A percentile compares a stretch with the other conserved stretches of the same genome.
Evolutionary conservation across 2,329 filamentous ascomycete genomes (phyloP).

Genomic region (Verticillium albo-atrum): DNA sequence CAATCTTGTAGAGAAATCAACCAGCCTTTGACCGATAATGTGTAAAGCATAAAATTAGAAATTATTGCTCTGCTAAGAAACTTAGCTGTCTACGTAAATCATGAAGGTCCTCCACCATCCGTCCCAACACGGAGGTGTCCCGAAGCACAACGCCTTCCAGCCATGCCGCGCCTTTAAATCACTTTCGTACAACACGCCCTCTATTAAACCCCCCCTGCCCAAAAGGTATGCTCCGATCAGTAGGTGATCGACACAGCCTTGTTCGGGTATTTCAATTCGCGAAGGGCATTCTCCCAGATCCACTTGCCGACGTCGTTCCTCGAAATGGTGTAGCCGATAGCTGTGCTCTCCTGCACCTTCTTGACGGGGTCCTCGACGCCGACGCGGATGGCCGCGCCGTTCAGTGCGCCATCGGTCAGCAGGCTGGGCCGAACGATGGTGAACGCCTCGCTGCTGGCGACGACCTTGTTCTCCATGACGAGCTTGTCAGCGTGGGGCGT

Average conservation of each 20-base stretch:
- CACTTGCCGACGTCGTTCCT: constrained; percentile 43
- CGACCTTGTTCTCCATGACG: constrained; percentile 33
- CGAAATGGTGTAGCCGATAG: constrained; percentile 42
- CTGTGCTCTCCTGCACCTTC: constrained; percentile 23
- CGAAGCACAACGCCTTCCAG: neutral
- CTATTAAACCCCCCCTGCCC: neutral
- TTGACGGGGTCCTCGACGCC: constrained; percentile 33
- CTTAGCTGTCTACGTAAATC: neutral
- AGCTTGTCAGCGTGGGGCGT: constrained; percentile 44
- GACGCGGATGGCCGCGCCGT: constrained; percentile 23
- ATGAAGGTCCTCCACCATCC: too few species aligned
- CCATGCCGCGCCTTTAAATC: too few species aligned
- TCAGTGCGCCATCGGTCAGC: constrained; percentile 22
- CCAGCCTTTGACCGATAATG: too few species aligned
- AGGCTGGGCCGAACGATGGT: constrained; percentile 33
- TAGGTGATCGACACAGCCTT: constrained; percentile 34
- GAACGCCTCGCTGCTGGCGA: constrained; percentile 24
- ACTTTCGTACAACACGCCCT: neutral
- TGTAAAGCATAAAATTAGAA: too few species aligned
- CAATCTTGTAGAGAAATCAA: too few species aligned
- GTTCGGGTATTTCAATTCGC: constrained; percentile 20
- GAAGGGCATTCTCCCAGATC: constrained; percentile 36
- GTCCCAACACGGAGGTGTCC: neutral
- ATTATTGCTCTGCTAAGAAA: too few species aligned
- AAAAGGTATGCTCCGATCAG: constrained; percentile 11